phyloP scores from a whole-genome alignment of 2,329 filamentous ascomycete species.

The Alternaria dauci region DNA sequence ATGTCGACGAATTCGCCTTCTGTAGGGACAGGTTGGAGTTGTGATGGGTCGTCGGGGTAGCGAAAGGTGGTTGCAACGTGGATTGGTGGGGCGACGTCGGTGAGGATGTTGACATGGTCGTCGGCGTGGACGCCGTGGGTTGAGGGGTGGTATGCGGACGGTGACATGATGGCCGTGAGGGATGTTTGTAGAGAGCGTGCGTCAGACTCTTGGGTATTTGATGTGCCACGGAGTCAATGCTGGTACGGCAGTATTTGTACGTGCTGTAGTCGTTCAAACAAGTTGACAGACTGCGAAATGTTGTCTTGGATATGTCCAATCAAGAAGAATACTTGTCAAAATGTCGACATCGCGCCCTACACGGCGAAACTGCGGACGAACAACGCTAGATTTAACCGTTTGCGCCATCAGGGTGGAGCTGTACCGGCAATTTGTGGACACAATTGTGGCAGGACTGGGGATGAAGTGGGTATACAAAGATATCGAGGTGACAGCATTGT shows the following conservation, averaged over 20 bases:
- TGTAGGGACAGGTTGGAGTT: slow-evolving; percentile 62
- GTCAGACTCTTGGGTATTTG: neutral
- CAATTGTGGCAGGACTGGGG: slow-evolving; percentile 3
- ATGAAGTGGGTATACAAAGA: slow-evolving; percentile 1
- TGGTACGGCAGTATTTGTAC: neutral
- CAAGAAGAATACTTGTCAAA: neutral
- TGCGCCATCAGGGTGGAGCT: slow-evolving; percentile 18
- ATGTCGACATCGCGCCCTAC: slow-evolving; percentile 26
- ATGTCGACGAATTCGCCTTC: slow-evolving; percentile 53
- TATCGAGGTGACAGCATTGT: neutral
- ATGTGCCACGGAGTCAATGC: neutral
- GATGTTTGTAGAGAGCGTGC: neutral
- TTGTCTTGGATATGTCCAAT: neutral
- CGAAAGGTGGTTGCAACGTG: slow-evolving; percentile 93
- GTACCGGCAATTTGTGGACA: slow-evolving; percentile 13
- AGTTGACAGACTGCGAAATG: neutral
- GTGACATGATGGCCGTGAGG: neutral
- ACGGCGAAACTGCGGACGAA: slow-evolving; percentile 3
- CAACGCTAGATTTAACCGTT: slow-evolving; percentile 13
- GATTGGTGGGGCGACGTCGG: slow-evolving; percentile 86
- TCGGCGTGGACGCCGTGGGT: slow-evolving; percentile 85
- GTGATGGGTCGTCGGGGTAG: slow-evolving; percentile 75
- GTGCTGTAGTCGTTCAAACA: neutral
- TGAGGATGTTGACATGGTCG: slow-evolving; percentile 74
- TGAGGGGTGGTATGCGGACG: slow-evolving; percentile 61